Evolutionary conservation across 192 early-diverging fungal species (phyloP).

Genomic region (Coemansia sp.): DNA sequence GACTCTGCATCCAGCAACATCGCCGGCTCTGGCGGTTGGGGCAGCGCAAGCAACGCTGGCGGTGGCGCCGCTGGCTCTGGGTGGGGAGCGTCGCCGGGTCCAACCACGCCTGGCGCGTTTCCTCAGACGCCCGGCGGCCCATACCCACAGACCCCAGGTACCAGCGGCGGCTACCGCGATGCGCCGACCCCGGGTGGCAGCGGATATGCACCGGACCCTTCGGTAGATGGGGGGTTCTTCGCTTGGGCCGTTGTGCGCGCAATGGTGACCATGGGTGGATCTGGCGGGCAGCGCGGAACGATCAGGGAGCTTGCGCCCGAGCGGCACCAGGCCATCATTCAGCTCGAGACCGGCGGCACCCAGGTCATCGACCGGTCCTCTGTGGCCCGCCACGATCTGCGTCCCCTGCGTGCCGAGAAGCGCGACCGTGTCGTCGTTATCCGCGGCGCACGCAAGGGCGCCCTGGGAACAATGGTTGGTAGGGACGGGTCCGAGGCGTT

Average conservation of each 20-base stretch:
- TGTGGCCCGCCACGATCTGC: constrained; percentile 30
- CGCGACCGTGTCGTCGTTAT: constrained; percentile 74
- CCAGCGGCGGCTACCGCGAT: constrained; percentile 18
- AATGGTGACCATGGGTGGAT: constrained; percentile 35
- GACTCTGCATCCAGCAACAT: constrained; percentile 13
- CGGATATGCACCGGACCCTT: constrained; percentile 38
- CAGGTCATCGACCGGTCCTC: constrained; percentile 43
- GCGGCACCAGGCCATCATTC: constrained; percentile 55
- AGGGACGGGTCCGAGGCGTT: constrained; percentile 73
- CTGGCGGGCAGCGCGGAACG: constrained; percentile 54
- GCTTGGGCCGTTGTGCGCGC: constrained; percentile 51
- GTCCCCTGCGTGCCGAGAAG: constrained; percentile 64
- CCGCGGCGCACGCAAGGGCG: constrained; percentile 58
- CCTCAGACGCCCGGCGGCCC: constrained; percentile 27
- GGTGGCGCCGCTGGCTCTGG: constrained; percentile 37
- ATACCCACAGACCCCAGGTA: constrained; percentile 28
- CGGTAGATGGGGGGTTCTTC: constrained; percentile 55
- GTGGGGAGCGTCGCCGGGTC: constrained; percentile 22
- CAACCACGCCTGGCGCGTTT: constrained; percentile 13
- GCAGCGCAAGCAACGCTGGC: constrained; percentile 52
- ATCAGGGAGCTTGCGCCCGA: constrained; percentile 55
- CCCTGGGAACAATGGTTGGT: constrained; percentile 67
- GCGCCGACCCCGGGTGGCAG: constrained; percentile 52
- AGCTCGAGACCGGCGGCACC: constrained; percentile 50
- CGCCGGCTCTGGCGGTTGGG: constrained; percentile 43